phyloP scores from a whole-genome alignment of 2,329 filamentous ascomycete genomes.

The Colletotrichum acutatum region DNA sequence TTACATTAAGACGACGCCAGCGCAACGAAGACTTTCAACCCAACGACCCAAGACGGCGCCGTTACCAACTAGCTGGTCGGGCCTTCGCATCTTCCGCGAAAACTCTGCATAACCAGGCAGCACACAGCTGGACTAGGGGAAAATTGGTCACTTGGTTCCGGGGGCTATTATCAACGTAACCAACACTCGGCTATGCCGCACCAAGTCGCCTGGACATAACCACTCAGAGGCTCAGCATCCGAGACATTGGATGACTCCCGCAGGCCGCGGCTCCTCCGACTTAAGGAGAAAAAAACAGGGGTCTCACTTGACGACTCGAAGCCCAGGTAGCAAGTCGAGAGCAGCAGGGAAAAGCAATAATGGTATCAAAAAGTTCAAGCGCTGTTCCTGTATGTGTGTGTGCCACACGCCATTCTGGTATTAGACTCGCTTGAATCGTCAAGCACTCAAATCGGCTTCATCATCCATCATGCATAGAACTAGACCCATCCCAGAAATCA shows the following conservation, averaged over 20 bases:
- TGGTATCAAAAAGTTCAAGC: neutral
- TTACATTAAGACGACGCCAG: neutral
- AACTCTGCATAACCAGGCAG: neutral
- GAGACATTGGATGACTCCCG: neutral
- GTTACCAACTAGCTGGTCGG: neutral
- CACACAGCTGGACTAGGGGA: neutral
- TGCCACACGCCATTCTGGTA: neutral
- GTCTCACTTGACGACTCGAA: neutral
- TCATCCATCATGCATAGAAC: constrained; percentile 1
- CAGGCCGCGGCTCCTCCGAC: constrained; percentile 1
- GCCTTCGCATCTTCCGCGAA: neutral
- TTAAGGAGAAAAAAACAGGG: neutral
- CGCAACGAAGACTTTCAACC: neutral
- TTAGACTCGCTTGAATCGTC: neutral
- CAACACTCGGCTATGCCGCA: neutral
- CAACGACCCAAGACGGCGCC: neutral
- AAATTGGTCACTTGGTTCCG: neutral
- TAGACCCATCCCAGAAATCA: constrained; percentile 3
- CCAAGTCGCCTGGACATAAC: neutral
- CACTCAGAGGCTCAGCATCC: neutral
- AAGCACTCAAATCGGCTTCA: neutral
- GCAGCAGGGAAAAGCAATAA: neutral
- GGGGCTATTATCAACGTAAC: neutral
- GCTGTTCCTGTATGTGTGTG: neutral
- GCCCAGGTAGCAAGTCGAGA: neutral